These are phyloP conservation scores for Nicotiana rustica DNA, from an alignment of 305 asterid species.

Conservation along the genomic window DNA sequence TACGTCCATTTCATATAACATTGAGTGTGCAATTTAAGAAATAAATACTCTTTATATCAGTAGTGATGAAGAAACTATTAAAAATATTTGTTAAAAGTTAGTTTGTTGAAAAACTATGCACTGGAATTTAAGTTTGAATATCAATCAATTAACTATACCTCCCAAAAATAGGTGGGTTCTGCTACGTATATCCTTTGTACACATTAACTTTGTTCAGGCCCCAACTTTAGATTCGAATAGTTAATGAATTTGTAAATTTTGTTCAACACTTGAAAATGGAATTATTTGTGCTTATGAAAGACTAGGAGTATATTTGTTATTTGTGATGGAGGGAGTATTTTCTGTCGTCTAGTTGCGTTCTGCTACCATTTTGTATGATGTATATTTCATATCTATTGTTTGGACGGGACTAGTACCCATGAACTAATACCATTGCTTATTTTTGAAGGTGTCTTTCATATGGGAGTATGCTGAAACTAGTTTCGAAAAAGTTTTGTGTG, in stretches of 20 bases:
- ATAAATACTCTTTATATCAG: neutral
- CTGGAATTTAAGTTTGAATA: neutral
- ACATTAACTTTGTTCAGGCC: neutral
- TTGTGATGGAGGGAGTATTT: neutral
- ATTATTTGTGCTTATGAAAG: neutral
- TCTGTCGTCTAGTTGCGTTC: neutral
- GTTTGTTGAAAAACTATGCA: neutral
- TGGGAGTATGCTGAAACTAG: slow-evolving; percentile 62
- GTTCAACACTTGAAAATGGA: neutral
- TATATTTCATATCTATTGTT: neutral
- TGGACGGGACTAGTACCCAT: neutral
- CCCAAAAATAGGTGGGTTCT: too few relatives aligned
- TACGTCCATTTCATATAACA: neutral
- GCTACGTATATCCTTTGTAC: neutral
- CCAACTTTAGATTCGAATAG: neutral
- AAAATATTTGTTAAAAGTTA: neutral
- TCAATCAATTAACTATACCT: neutral
- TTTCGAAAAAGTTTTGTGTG: slow-evolving; percentile 47
- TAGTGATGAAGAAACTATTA: neutral
- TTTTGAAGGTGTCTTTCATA: slow-evolving; percentile 30
- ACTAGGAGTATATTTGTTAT: neutral
- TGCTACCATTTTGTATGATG: neutral
- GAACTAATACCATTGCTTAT: neutral
- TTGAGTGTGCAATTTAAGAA: neutral
- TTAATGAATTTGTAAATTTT: neutral